Evolutionary conservation across 768 basidiomycete species (phyloP), one percentile per base, ranked within the genome.

Genomic region (Pluteus cervinus): DNA sequence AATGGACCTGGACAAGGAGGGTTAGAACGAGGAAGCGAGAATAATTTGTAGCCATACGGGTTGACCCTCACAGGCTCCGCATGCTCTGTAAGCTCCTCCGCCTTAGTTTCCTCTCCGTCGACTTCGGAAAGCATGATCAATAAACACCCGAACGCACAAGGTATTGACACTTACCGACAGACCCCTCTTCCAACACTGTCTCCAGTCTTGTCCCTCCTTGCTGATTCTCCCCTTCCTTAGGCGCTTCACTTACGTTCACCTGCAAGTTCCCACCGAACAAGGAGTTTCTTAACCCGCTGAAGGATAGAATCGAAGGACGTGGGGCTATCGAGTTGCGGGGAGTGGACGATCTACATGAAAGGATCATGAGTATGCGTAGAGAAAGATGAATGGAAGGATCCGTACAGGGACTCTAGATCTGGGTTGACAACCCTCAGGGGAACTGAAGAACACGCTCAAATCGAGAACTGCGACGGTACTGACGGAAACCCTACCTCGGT

Each of bases 331-430:
- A 17, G 18, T 4, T 20, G 18, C 24, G 15, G n/a, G 23, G 31
- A 26, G 29, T 28, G 12, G 17, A 38, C 17, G 28, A 38, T 20
- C 40, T 47, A 68, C 69, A 60, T 52, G 21, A 63, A 64, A 33
- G 60, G 41, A 20, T 58, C 58, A 50, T 71, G 67, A 24, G 69
- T 68, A 46, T 71, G 57, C 15, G 53, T 55, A 11, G n/a, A n/a
- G n/a, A n/a, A 61, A 54, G 24, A 50, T 49, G 24, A 61, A 47
- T 3, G 45, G 51, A 23, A 54, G 55, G 55, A 31, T 17, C n/a
- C 20, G 22, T 28, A 18, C 24, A 40, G 24, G 15, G 38, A 11
- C 16, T 10, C 28, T 33, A 25, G 31, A n/a, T 42, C 32, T 29
- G 36, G 9, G 26, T 20, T 58, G 5, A 55, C 61, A 12, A 68